These are phyloP conservation scores for Megacollybia platyphylla DNA, from an alignment of 1,284 basidiomycete species.

Conservation along the genomic window DNA sequence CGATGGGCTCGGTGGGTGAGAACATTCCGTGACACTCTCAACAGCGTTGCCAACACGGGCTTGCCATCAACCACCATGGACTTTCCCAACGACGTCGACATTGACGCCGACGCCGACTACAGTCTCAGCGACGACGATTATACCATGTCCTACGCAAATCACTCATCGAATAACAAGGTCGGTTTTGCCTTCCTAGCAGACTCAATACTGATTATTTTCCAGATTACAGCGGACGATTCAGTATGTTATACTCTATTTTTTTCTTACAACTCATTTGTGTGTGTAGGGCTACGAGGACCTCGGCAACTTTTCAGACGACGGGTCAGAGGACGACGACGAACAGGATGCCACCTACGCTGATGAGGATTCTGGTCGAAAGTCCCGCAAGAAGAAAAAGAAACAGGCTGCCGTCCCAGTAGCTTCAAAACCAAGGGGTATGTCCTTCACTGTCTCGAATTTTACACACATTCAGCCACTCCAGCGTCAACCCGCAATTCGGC, in stretches of 20 bases:
- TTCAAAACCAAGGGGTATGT: slow-evolving; percentile 48
- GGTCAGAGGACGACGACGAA: slow-evolving; percentile 43
- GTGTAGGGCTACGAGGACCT: slow-evolving; percentile 57
- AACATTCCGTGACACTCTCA: slow-evolving; percentile 7
- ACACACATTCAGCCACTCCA: slow-evolving; percentile 11
- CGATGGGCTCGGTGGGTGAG: slow-evolving; percentile 8
- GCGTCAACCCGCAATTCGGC: slow-evolving; percentile 34
- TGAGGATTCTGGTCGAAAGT: slow-evolving; percentile 54
- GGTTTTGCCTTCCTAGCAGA: slow-evolving; percentile 2
- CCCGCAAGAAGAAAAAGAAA: slow-evolving; percentile 55
- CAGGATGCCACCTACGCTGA: slow-evolving; percentile 70
- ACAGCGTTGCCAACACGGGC: not conserved
- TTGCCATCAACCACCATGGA: slow-evolving; percentile 30
- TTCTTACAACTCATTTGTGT: slow-evolving; percentile 7
- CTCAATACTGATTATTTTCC: slow-evolving; percentile 2
- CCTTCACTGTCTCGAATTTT: not conserved
- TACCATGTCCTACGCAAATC: slow-evolving; percentile 10
- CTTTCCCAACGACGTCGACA: slow-evolving; percentile 28
- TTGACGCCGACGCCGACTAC: slow-evolving; percentile 35
- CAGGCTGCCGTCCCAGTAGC: slow-evolving; percentile 36
- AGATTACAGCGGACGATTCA: slow-evolving; percentile 43
- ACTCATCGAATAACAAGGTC: slow-evolving; percentile 17
- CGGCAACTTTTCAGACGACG: slow-evolving; percentile 32
- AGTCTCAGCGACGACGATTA: slow-evolving; percentile 28
- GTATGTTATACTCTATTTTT: slow-evolving; percentile 35